A percentile compares a stretch with the other conserved stretches of the same genome.
phyloP scores from a whole-genome alignment of 768 basidiomycete species.

The Xerocomellus chrysenteron region DNA sequence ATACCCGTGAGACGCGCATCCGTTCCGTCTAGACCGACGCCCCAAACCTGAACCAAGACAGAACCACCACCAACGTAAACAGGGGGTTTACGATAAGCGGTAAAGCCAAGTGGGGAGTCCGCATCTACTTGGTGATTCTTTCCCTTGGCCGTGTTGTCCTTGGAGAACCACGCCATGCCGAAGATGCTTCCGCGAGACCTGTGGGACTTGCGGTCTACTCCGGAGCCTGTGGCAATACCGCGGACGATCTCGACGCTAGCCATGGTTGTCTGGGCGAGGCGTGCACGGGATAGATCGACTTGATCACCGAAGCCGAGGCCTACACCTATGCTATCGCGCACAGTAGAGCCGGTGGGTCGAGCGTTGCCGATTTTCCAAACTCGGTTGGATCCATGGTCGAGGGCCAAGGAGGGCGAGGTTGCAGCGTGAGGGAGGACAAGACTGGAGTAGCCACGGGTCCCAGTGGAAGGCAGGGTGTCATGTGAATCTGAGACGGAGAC shows the following conservation, averaged over 20 bases:
- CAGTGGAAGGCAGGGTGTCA: constrained; percentile 41
- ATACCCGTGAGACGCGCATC: constrained; percentile 69
- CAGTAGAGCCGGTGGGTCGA: constrained; percentile 5
- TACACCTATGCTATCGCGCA: constrained; percentile 24
- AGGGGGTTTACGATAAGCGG: constrained; percentile 71
- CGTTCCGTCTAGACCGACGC: constrained; percentile 76
- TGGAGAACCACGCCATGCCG: constrained; percentile 31
- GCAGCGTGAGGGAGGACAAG: constrained; percentile 49
- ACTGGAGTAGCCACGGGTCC: constrained; percentile 56
- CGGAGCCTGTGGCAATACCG: constrained; percentile 41
- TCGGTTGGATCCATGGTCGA: constrained; percentile 14
- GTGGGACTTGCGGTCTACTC: constrained; percentile 12
- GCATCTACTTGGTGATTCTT: constrained; percentile 7
- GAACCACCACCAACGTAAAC: constrained; percentile 63
- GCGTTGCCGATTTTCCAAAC: constrained; percentile 27
- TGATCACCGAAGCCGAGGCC: constrained; percentile 42
- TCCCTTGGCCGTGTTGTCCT: constrained; percentile 18
- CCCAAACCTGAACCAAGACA: constrained; percentile 86
- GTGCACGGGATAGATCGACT: constrained; percentile 72
- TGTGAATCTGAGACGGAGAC: constrained; percentile 26
- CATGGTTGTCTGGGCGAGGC: constrained; percentile 87
- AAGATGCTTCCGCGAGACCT: constrained; percentile 27
- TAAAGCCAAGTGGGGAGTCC: constrained; percentile 56
- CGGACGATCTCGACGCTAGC: constrained; percentile 77
- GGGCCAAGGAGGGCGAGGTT: constrained; percentile 20